phyloP scores from a whole-genome alignment of 2,329 filamentous ascomycete species.

The Fusarium pininemorale region DNA sequence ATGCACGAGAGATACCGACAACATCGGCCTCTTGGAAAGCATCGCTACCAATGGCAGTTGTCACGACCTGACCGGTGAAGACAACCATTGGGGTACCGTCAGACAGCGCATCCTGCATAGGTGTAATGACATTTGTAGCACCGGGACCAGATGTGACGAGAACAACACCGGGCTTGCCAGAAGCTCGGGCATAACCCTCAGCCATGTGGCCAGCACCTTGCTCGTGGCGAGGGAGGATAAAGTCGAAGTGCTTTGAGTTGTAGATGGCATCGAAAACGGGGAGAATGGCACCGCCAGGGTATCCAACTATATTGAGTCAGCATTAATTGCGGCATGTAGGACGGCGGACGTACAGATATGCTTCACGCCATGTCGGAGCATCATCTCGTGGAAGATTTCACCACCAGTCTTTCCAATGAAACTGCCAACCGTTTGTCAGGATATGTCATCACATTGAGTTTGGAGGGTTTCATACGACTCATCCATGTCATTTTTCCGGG shows the following conservation, averaged over 20 bases:
- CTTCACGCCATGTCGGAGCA: slow-evolving; percentile 89
- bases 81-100: background rate
- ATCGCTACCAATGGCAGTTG: background rate
- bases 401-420: slow-evolving; percentile 71
- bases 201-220: slow-evolving; percentile 99
- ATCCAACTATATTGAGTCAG: slow-evolving; percentile 69
- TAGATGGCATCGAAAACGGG: slow-evolving; percentile 99
- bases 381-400: slow-evolving; percentile 99
- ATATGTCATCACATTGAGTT: background rate
- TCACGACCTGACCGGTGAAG: background rate
- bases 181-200: slow-evolving; percentile 90
- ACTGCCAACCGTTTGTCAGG: slow-evolving; percentile 68
- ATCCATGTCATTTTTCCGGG: slow-evolving; percentile 72
- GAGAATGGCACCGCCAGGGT: slow-evolving; percentile 94
- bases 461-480: slow-evolving; percentile 72
- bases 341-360: slow-evolving; percentile 81
- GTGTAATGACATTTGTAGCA: slow-evolving; percentile 89
- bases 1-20: slow-evolving; percentile 81
- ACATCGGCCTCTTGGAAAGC: slow-evolving; percentile 82
- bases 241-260: slow-evolving; percentile 96
- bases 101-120: slow-evolving; percentile 46
- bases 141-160: slow-evolving; percentile 94
- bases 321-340: slow-evolving; percentile 11
- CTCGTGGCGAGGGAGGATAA: slow-evolving; percentile 89
- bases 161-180: slow-evolving; percentile 93